Evolutionary conservation across 2,329 filamentous ascomycete species (phyloP), one percentile per base, ranked within the genome.

Genomic region (Trichoderma simmonsii): DNA sequence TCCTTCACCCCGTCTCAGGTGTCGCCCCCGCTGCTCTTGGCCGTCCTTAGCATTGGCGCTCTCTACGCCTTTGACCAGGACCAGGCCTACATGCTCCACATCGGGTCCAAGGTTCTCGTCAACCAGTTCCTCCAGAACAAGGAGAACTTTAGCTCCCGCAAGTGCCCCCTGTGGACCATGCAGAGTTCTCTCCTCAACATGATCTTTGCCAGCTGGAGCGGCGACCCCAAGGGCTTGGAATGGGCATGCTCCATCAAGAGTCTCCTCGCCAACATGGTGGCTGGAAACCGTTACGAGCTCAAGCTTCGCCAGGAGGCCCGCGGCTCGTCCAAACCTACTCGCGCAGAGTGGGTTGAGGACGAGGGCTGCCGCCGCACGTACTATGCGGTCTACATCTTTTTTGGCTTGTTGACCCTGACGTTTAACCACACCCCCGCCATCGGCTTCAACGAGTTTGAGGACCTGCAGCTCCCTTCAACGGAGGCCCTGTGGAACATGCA

Each of bases 171-270:
- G 15, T 98, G 96, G 95, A 96, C 95, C 62, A 98, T 98, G 94
- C 96, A 99, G 81, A 94, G 93, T 81, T 97, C 95, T 4, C 85
- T 99, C 69, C 86, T 99, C 72, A 99, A 99, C 86, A 98, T 98
- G 96, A 91, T 98, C 75, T 98, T 99, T 81, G 94, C 96, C 70
- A 98, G 95, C 86, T 99, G 96, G 96, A 98, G 96, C 81, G 96
- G 96, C 78, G 96, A 98, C 79, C 92, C 96, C 43, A 98, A 98
- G 83, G 96, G 96, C 48, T 87, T 99, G 3, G 96, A 99, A 82
- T 99, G 96, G 96, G 95, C 96, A 43, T 98, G 95, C 82, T 98
- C 96, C 2, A 98, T 99, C 83, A 98, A 98, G 88, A 97, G 94
- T 85, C 87, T 98, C 51, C 89, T 99, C 64, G 95, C 95, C 76